These are phyloP conservation scores for Xylariales sp. DNA, from an alignment of 2,329 filamentous ascomycete genomes.

Conservation along the genomic window DNA sequence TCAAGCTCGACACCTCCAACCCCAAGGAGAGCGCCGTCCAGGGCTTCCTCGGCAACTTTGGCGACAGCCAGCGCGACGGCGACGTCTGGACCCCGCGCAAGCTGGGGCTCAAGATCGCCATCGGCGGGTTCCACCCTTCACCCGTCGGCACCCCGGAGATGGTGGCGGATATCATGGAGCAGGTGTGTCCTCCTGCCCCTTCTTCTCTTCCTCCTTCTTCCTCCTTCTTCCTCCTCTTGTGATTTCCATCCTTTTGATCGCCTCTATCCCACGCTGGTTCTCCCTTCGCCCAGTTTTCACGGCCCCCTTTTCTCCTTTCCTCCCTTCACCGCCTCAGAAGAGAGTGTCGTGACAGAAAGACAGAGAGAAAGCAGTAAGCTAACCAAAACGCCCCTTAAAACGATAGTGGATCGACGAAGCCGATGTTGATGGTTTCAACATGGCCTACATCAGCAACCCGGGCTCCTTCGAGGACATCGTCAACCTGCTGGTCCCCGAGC, in stretches of 20 bases:
- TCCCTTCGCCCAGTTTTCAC: too few relatives aligned
- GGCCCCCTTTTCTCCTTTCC: too few relatives aligned
- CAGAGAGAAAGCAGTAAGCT: too few relatives aligned
- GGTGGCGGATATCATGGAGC: conserved; percentile 3
- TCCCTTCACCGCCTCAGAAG: too few relatives aligned
- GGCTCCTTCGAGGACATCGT: conserved; percentile 3
- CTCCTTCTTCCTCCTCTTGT: too few relatives aligned
- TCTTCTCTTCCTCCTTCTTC: too few relatives aligned
- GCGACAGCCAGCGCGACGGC: conserved; percentile 3
- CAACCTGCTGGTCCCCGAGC: neutral
- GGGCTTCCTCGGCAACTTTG: conserved; percentile 1
- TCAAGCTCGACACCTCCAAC: conserved; percentile 2
- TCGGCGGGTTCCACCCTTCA: conserved; percentile 1
- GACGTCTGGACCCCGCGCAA: neutral
- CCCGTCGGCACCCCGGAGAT: conserved; percentile 1
- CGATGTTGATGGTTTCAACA: conserved; percentile 3
- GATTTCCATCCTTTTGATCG: too few relatives aligned
- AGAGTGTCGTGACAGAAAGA: too few relatives aligned
- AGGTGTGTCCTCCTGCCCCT: neutral
- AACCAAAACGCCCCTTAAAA: too few relatives aligned
- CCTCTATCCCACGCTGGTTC: too few relatives aligned
- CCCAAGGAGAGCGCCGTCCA: conserved; percentile 3
- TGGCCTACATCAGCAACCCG: conserved; percentile 5
- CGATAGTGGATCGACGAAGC: conserved; percentile 2
- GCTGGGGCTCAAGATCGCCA: conserved; percentile 1